A percentile compares a stretch with the other conserved stretches of the same genome.
phyloP scores from a whole-genome alignment of 768 basidiomycete species.

The Trametes sanguinea region DNA sequence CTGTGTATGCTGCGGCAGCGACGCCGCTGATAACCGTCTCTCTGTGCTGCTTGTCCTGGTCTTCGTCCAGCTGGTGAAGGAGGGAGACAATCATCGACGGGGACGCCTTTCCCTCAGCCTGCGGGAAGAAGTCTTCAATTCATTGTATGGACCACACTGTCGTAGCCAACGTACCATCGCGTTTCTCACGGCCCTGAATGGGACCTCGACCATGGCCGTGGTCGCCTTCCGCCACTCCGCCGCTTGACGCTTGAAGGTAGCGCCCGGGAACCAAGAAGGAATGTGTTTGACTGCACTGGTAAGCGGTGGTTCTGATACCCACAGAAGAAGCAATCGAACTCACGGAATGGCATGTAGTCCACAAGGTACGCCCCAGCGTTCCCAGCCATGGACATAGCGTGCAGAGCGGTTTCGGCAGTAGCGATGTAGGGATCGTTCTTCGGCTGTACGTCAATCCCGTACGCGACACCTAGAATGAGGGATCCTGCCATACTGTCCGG shows the following conservation, averaged over 20 bases:
- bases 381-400: conserved; percentile 37
- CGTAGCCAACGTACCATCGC: conserved; percentile 22
- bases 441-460: conserved; percentile 46
- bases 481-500: conserved; percentile 42
- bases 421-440: conserved; percentile 47
- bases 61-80: conserved; percentile 12
- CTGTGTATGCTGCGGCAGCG: conserved; percentile 25
- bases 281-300: conserved; percentile 22
- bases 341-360: conserved; percentile 39
- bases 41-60: conserved; percentile 15
- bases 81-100: conserved; percentile 24
- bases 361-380: conserved; percentile 50
- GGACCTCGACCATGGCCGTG: conserved; percentile 23
- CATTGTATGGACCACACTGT: neutral
- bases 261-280: conserved; percentile 33
- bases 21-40: conserved; percentile 25
- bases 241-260: conserved; percentile 30
- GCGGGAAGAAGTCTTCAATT: too few species aligned
- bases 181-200: conserved; percentile 26
- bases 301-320: neutral
- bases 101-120: conserved; percentile 22
- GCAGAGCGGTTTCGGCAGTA: conserved; percentile 42
- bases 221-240: conserved; percentile 22
- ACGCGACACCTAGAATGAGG: conserved; percentile 45
- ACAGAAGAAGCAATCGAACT: conserved; percentile 13